phyloP scores from a whole-genome alignment of 164 flowering plant species.

The Vitis riparia region DNA sequence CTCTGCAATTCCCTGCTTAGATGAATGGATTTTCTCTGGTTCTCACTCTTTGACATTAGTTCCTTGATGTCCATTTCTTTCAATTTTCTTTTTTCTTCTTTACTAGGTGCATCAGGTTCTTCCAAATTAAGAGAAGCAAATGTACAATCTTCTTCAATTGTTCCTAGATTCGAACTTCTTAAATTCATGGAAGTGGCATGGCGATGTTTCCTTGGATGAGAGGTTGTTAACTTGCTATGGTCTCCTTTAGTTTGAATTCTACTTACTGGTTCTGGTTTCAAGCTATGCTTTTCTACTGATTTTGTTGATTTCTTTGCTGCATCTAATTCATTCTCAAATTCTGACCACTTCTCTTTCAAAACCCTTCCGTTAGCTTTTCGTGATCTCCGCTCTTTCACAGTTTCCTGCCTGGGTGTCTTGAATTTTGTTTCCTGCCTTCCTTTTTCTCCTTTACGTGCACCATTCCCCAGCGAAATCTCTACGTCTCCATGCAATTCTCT shows the following conservation, averaged over 20 bases:
- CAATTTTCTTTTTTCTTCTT: conserved; percentile 14
- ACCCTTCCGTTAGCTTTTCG: not conserved
- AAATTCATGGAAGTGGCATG: conserved; percentile 12
- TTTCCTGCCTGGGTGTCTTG: conserved; percentile 16
- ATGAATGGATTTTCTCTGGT: conserved; percentile 43
- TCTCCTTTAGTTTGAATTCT: conserved; percentile 19
- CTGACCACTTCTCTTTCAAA: conserved; percentile 2
- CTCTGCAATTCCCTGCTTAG: conserved; percentile 31
- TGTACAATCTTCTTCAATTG: conserved; percentile 16
- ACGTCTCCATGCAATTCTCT: conserved; percentile 17
- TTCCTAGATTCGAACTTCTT: conserved; percentile 3
- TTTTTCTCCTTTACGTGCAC: conserved; percentile 2
- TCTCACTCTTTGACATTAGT: conserved; percentile 30
- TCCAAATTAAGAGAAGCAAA: conserved; percentile 9
- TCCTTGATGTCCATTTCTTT: conserved; percentile 31
- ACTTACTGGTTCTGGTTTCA: conserved; percentile 16
- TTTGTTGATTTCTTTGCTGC: conserved; percentile 13
- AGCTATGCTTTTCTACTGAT: conserved; percentile 9
- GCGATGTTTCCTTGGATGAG: conserved; percentile 9
- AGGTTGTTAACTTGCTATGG: conserved; percentile 8
- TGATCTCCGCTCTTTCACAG: conserved; percentile 5
- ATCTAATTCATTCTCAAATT: not conserved
- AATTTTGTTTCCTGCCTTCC: not conserved
- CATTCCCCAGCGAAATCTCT: conserved; percentile 3
- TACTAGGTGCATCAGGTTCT: conserved; percentile 5